phyloP scores from a whole-genome alignment of 139 green algal species.

The Microglena sp. region DNA sequence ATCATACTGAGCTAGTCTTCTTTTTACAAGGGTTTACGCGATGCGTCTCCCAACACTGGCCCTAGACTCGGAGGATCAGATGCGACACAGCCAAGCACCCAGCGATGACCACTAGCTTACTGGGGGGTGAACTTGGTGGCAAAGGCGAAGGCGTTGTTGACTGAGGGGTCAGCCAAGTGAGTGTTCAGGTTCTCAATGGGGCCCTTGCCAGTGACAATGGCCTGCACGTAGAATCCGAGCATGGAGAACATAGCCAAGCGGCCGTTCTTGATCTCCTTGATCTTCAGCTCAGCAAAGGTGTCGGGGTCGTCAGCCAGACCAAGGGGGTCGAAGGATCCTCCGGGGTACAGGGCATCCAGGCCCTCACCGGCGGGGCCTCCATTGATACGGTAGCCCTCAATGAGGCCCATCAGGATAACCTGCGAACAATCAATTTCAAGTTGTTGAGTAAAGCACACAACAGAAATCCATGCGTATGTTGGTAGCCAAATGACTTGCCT shows the following conservation, averaged over 20 bases:
- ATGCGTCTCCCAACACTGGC: too few species aligned
- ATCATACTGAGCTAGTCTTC: too few species aligned
- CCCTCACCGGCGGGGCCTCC: conserved; percentile 48
- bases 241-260: conserved; percentile 22
- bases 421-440: too few species aligned
- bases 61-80: too few species aligned
- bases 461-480: too few species aligned
- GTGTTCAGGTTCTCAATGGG: conserved; percentile 49
- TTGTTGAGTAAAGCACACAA: too few species aligned
- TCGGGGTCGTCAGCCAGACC: conserved; percentile 93
- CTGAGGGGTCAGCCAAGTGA: conserved; percentile 65
- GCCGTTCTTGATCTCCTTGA: conserved; percentile 40
- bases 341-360: conserved; percentile 49
- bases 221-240: conserved; percentile 73
- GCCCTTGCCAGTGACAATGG: conserved; percentile 44
- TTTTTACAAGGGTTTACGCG: too few species aligned
- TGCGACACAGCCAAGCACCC: too few species aligned
- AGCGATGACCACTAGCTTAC: neutral
- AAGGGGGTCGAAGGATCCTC: conserved; percentile 79
- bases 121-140: conserved; percentile 49
- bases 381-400: conserved; percentile 69
- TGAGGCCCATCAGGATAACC: conserved; percentile 67
- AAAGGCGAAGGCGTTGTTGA: conserved; percentile 56
- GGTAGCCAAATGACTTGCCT: too few species aligned
- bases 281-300: conserved; percentile 76